Evolutionary conservation across 257 asterid species (phyloP).

Genomic region (Solanum infundibuliforme): DNA sequence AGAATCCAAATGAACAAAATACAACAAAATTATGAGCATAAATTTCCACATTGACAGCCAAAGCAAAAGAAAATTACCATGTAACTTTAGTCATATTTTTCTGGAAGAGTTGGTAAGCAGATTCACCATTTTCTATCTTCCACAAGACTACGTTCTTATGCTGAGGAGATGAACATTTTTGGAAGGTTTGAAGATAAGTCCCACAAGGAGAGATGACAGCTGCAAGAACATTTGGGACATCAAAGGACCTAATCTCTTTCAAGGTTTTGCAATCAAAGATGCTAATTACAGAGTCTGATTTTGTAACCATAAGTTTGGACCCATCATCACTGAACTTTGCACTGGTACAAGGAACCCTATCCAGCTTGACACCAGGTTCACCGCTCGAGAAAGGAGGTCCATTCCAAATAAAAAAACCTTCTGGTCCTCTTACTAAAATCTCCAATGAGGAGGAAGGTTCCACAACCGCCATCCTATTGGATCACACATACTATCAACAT

Average conservation of each 20-base stretch:
- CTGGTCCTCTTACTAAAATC: constrained; percentile 64
- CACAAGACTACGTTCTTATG: constrained; percentile 72
- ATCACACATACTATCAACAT: neutral
- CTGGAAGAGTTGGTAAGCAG: constrained; percentile 55
- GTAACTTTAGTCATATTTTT: constrained; percentile 79
- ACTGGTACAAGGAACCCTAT: constrained; percentile 45
- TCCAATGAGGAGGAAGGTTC: constrained; percentile 46
- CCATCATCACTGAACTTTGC: constrained; percentile 81
- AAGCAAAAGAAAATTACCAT: constrained; percentile 37
- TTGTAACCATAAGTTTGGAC: constrained; percentile 57
- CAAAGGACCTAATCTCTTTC: constrained; percentile 47
- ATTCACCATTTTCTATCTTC: constrained; percentile 58
- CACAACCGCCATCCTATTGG: constrained; percentile 45
- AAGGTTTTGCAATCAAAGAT: constrained; percentile 49
- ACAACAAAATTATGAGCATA: constrained; percentile 1
- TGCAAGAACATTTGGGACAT: constrained; percentile 74
- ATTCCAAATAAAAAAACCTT: constrained; percentile 63
- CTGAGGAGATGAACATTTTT: constrained; percentile 55
- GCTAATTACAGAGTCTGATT: constrained; percentile 42
- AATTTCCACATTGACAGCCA: neutral
- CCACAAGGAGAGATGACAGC: constrained; percentile 81
- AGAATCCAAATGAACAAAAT: neutral
- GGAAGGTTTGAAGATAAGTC: constrained; percentile 78
- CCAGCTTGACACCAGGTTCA: constrained; percentile 60
- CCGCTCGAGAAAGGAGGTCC: constrained; percentile 79